Evolutionary conservation across 2,329 filamentous ascomycete genomes (phyloP).

Genomic region (Ophiocordyceps robertsii): DNA sequence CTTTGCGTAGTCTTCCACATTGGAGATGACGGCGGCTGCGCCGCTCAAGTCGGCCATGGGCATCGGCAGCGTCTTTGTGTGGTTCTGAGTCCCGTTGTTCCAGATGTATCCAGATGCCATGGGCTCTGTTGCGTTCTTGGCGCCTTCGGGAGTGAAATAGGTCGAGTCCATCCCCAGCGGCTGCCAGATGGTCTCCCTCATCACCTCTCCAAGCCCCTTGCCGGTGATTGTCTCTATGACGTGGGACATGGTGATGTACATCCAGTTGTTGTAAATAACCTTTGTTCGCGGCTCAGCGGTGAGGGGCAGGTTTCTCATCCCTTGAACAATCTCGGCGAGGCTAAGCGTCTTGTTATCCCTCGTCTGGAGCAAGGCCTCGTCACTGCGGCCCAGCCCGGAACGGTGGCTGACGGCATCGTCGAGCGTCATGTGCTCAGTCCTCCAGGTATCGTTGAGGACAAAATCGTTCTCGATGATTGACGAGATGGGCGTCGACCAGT

Average conservation of each 20-base stretch:
- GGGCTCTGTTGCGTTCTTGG: conserved; percentile 8
- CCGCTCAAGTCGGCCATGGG: conserved; percentile 18
- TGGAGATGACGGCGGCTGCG: conserved; percentile 29
- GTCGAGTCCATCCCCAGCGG: conserved; percentile 33
- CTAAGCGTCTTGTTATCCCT: conserved; percentile 16
- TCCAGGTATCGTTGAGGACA: conserved; percentile 27
- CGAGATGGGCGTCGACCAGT: conserved; percentile 32
- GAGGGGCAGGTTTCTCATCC: conserved; percentile 29
- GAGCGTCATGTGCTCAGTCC: conserved; percentile 33
- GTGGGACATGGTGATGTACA: conserved; percentile 29
- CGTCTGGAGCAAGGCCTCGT: conserved; percentile 9
- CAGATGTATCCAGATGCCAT: conserved; percentile 30
- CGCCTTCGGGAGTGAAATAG: conserved; percentile 15
- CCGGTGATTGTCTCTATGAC: conserved; percentile 28
- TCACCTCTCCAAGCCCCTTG: conserved; percentile 21
- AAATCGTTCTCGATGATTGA: conserved; percentile 36
- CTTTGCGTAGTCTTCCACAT: conserved; percentile 33
- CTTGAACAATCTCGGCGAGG: conserved; percentile 22
- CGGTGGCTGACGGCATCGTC: conserved; percentile 40
- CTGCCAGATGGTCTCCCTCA: conserved; percentile 26
- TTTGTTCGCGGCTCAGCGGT: conserved; percentile 26
- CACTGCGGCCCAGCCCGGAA: conserved; percentile 32
- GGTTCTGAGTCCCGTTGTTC: conserved; percentile 11
- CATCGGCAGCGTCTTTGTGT: conserved; percentile 13
- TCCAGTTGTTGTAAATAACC: conserved; percentile 36